Evolutionary conservation across 2,329 filamentous ascomycete genomes (phyloP).

Genomic region (Ophiostoma pallidulum): DNA sequence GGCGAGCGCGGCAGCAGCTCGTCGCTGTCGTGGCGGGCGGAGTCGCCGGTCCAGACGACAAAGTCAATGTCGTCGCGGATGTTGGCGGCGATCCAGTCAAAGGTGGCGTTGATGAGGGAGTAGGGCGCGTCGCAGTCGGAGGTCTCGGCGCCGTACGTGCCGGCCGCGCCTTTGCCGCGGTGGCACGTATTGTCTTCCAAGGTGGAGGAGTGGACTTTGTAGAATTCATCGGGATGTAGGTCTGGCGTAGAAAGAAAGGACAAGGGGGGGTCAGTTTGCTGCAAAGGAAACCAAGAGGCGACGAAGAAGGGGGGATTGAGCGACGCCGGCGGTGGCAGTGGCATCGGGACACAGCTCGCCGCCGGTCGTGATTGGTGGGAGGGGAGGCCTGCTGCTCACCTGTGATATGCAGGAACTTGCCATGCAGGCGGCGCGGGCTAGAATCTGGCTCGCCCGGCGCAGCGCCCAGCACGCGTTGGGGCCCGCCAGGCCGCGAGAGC

Average conservation of each 20-base stretch:
- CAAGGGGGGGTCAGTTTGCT: too few species aligned
- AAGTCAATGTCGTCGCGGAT: slow-evolving; percentile 76
- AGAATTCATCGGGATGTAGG: slow-evolving; percentile 83
- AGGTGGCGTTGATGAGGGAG: slow-evolving; percentile 75
- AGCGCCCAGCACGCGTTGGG: slow-evolving; percentile 17
- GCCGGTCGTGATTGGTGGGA: too few species aligned
- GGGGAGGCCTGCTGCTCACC: slow-evolving; percentile 50
- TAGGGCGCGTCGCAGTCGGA: slow-evolving; percentile 82
- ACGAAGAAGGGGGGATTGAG: too few species aligned
- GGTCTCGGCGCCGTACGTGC: slow-evolving; percentile 73
- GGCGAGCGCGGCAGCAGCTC: slow-evolving; percentile 66
- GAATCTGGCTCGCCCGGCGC: slow-evolving; percentile 7
- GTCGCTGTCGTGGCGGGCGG: slow-evolving; percentile 81
- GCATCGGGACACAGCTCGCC: too few species aligned
- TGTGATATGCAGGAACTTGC: slow-evolving; percentile 80
- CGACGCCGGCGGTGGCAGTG: too few species aligned
- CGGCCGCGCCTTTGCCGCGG: slow-evolving; percentile 63
- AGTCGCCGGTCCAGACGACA: slow-evolving; percentile 88
- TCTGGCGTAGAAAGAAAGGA: slow-evolving; percentile 42
- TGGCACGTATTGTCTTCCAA: slow-evolving; percentile 66
- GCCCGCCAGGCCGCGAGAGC: slow-evolving; percentile 4
- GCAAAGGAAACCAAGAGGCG: too few species aligned
- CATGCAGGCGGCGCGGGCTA: slow-evolving; percentile 45
- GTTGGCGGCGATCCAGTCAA: slow-evolving; percentile 76
- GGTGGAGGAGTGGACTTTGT: slow-evolving; percentile 68